Evolutionary conservation across 176 grass and related monocot genomes (phyloP), one percentile per base, ranked within the genome.

Genomic region (Oryza brachyantha): DNA sequence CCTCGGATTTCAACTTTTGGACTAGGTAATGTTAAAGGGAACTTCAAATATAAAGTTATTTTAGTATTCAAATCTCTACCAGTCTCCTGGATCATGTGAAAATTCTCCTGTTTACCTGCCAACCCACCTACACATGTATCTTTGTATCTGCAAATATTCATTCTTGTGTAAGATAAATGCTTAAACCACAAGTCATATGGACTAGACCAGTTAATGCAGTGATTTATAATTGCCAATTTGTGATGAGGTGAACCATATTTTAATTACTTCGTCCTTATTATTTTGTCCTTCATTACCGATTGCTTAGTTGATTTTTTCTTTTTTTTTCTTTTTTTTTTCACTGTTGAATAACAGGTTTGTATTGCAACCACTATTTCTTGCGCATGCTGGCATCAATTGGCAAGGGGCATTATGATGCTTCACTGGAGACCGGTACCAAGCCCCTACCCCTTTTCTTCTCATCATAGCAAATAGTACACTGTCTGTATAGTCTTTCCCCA

Each of bases 321-420:
- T 68, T 81, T 64, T 45, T 42, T 9, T 84, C 63, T 26, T 45
- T 17, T 61, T 79, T 85, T 26, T 74, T 40, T 92, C 13, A 58
- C 34, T 79, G 66, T 28, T 84, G 86, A 82, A 68, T 80, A 16
- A 79, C 86, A 99, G 96, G 96, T 74, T 85, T 67, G 43, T 89
- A 89, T 86, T 99, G 92, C 86, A 99, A 99, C 75, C 88, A 96
- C 80, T 99, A 99, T 87, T 99, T 99, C 68, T 87, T 99, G 73
- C 81, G 66, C 38, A 93, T 93, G 90, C 84, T 99, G 55, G 90
- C 96, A 79, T 99, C 92, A 27, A 86, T 95, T 81, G 92, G 92
- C 63, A 93, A 83, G 48, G 96, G 96, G 36, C 90, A 93, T 64
- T 95, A 96, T 55, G 96, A 91, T 81, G 81, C 88, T 85, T 84